These are phyloP conservation scores for Artemisia annua DNA, from an alignment of 129 eudicot genomes.

Conservation along the genomic window DNA sequence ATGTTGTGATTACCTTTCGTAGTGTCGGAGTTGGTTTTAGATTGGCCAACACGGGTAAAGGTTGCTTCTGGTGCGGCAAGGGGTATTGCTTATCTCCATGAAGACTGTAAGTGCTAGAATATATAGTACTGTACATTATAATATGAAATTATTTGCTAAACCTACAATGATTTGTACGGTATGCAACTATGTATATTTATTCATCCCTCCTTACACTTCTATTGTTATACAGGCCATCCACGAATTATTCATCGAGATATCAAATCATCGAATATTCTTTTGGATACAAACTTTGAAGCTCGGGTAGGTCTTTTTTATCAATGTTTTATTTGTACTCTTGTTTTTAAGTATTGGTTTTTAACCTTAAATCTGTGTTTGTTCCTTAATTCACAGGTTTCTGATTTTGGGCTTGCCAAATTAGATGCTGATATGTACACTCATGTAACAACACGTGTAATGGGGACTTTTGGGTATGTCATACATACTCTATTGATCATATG, in stretches of 20 bases:
- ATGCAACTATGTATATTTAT: too few species aligned
- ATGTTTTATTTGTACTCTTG: neutral
- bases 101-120: constrained; percentile 61
- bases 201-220: too few species aligned
- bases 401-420: constrained; percentile 91
- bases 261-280: constrained; percentile 86
- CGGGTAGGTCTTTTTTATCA: constrained; percentile 47
- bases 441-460: constrained; percentile 92
- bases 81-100: constrained; percentile 90
- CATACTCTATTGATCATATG: neutral
- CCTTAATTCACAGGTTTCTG: constrained; percentile 62
- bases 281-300: constrained; percentile 83
- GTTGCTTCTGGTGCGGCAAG: constrained; percentile 94
- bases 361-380: constrained; percentile 3
- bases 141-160: too few species aligned
- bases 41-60: constrained; percentile 73
- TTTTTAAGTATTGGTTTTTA: neutral
- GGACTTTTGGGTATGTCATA: constrained; percentile 78
- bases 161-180: too few species aligned
- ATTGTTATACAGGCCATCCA: constrained; percentile 66
- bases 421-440: constrained; percentile 77
- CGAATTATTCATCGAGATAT: constrained; percentile 93
- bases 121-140: too few species aligned
- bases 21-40: constrained; percentile 71
- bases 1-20: constrained; percentile 15